phyloP scores from a whole-genome alignment of 2,329 filamentous ascomycete species.

The Neocatenulostroma microsporum region DNA sequence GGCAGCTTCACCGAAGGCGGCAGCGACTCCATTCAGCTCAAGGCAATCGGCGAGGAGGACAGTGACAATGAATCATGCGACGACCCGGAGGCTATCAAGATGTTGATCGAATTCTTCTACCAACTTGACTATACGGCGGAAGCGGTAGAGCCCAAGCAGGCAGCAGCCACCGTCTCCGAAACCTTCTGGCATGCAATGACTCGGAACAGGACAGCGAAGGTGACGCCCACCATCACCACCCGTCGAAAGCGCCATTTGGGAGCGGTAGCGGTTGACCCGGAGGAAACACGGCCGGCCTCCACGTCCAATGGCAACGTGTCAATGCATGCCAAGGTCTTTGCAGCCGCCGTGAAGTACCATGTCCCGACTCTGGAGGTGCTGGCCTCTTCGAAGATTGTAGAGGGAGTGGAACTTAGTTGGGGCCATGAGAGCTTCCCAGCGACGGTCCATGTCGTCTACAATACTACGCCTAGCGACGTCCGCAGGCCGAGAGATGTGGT shows the following conservation, averaged over 20 bases:
- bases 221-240: too few species aligned
- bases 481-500: too few species aligned
- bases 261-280: not conserved
- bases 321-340: conserved; percentile 36
- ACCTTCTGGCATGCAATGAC: not conserved
- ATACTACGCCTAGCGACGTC: too few species aligned
- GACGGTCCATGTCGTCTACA: too few species aligned
- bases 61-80: conserved; percentile 6
- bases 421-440: too few species aligned
- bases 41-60: conserved; percentile 7
- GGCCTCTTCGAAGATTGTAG: conserved; percentile 33
- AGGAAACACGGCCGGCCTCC: conserved; percentile 1
- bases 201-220: not conserved
- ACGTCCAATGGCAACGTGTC: conserved; percentile 4
- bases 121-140: conserved; percentile 14
- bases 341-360: conserved; percentile 37
- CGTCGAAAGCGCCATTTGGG: too few species aligned
- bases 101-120: conserved; percentile 24
- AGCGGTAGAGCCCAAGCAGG: not conserved
- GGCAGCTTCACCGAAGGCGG: conserved; percentile 7
- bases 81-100: conserved; percentile 16
- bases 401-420: too few species aligned
- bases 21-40: conserved; percentile 12
- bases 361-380: conserved; percentile 34
- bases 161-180: too few species aligned